Evolutionary conservation across 176 grass and related monocot species (phyloP).

Genomic region (Neostapfia colusana): DNA sequence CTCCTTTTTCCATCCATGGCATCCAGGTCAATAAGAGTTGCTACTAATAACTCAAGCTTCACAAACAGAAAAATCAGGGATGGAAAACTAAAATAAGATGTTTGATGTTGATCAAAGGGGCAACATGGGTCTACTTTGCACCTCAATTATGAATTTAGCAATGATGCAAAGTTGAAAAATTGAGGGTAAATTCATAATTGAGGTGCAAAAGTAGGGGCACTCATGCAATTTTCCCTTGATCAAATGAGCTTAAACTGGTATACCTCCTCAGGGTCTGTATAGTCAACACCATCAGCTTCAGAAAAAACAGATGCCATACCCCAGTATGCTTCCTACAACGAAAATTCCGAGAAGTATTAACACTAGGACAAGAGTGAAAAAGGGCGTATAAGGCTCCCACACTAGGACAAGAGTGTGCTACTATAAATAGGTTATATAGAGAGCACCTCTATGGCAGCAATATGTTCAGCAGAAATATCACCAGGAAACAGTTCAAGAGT

Average conservation of each 20-base stretch:
- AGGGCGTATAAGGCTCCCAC: not conserved
- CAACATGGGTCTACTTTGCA: too few relatives aligned
- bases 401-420: not conserved
- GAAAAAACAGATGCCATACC: constrained; percentile 95
- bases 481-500: constrained; percentile 68
- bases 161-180: too few relatives aligned
- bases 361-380: not conserved
- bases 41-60: constrained; percentile 92
- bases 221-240: not conserved
- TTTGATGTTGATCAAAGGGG: not conserved
- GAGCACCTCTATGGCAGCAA: constrained; percentile 81
- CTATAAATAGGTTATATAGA: constrained; percentile 36
- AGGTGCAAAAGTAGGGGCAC: too few relatives aligned
- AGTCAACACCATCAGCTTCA: constrained; percentile 96
- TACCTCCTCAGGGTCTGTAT: constrained; percentile 96
- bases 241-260: not conserved
- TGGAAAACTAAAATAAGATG: constrained; percentile 9
- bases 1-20: constrained; percentile 97
- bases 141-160: too few relatives aligned
- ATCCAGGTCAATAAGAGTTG: constrained; percentile 93
- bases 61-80: constrained; percentile 40
- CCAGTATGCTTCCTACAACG: constrained; percentile 72
- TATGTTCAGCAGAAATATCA: constrained; percentile 79
- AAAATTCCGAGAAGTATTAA: constrained; percentile 19
- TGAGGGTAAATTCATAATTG: too few relatives aligned